Percentiles rank a stretch among this genome's conserved stretches.
Conservation (phyloP, 2,329 filamentous ascomycete genomes). For the Talaromyces verruculosus region DNA sequence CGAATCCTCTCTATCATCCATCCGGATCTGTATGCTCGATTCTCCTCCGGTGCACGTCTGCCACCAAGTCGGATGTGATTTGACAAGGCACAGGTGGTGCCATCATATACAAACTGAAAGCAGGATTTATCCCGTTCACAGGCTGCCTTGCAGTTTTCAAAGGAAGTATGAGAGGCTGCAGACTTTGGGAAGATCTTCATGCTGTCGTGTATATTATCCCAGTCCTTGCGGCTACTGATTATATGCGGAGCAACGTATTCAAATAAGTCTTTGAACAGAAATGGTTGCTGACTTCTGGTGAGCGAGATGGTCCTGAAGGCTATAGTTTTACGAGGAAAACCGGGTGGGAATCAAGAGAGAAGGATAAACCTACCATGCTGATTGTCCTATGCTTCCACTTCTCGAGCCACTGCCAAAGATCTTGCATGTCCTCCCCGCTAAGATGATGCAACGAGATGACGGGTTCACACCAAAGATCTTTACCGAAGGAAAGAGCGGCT, state of each 20-base stretch:
- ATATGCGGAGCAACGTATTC: slow-evolving; percentile 6
- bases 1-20: slow-evolving; percentile 9
- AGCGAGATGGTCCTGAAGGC: not conserved
- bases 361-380: slow-evolving; percentile 7
- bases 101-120: slow-evolving; percentile 14
- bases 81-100: slow-evolving; percentile 3
- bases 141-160: slow-evolving; percentile 1
- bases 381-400: not conserved
- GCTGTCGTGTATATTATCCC: slow-evolving; percentile 10
- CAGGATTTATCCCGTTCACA: slow-evolving; percentile 7
- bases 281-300: not conserved
- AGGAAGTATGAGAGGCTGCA: not conserved
- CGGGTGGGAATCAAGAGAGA: not conserved
- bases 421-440: slow-evolving; percentile 9
- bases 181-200: slow-evolving; percentile 1
- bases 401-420: slow-evolving; percentile 9
- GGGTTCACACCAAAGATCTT: slow-evolving; percentile 13
- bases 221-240: not conserved
- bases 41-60: not conserved
- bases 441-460: slow-evolving; percentile 15
- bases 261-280: slow-evolving; percentile 14
- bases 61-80: slow-evolving; percentile 10
- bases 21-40: not conserved
- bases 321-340: not conserved
- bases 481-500: not conserved